A percentile compares a stretch with the other conserved stretches of the same genome.
Conservation (phyloP, 148 eudicot genomes). For the Fagopyrum tataricum region DNA sequence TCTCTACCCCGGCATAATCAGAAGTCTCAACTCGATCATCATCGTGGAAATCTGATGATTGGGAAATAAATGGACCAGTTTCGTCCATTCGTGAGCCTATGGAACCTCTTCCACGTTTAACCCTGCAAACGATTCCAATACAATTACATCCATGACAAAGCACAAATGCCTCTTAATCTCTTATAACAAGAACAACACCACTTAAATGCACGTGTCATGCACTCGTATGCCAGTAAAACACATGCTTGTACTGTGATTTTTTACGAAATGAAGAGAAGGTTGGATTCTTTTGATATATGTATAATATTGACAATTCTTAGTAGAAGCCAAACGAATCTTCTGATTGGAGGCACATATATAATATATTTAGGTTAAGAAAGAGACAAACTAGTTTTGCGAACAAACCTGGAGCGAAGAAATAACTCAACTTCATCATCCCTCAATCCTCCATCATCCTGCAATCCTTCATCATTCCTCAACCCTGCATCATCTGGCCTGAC, state of each 20-base stretch:
- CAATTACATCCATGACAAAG: not conserved
- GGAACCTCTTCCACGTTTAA: conserved; percentile 85
- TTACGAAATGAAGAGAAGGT: not conserved
- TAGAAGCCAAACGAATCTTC: not conserved
- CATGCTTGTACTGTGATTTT: not conserved
- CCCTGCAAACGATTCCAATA: conserved; percentile 38
- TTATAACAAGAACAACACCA: not conserved
- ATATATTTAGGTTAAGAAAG: not conserved
- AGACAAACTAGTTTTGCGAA: not conserved
- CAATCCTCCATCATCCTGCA: conserved; percentile 64
- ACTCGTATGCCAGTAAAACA: not conserved
- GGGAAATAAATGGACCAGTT: conserved; percentile 77
- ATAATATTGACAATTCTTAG: too few species aligned
- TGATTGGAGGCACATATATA: not conserved
- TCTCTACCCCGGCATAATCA: conserved; percentile 18
- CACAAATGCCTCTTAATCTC: not conserved
- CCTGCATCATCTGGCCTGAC: conserved; percentile 40
- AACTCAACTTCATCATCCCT: conserved; percentile 74
- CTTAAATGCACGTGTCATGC: not conserved
- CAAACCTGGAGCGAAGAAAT: conserved; percentile 72
- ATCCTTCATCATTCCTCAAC: conserved; percentile 60
- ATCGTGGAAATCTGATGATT: conserved; percentile 24
- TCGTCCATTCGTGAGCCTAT: conserved; percentile 95
- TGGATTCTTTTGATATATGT: not conserved
- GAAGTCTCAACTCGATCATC: conserved; percentile 17